Evolutionary conservation across 441 rosid genomes (phyloP).

Genomic region (Aquilaria agallochum): DNA sequence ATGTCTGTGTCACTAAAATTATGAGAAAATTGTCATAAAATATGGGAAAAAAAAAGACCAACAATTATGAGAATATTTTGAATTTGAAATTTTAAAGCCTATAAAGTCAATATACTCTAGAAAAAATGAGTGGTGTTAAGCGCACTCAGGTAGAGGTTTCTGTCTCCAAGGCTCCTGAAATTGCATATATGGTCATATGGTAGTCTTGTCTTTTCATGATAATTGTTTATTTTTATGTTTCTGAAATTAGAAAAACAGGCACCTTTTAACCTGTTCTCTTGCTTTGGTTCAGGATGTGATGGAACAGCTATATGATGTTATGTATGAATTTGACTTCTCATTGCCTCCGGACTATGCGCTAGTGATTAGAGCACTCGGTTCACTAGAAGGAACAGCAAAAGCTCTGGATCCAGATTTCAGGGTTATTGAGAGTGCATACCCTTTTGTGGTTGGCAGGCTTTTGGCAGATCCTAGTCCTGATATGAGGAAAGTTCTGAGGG

Average conservation of each 20-base stretch:
- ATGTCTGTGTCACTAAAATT: no score
- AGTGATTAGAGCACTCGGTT: constrained; percentile 93
- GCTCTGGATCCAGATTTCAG: constrained; percentile 89
- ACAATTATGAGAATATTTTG: no score
- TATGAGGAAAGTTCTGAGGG: constrained; percentile 91
- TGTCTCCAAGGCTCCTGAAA: no score
- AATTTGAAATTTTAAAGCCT: no score
- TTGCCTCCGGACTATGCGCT: constrained; percentile 98
- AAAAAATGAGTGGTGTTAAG: no score
- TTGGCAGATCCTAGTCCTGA: constrained; percentile 94
- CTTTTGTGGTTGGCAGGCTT: constrained; percentile 90
- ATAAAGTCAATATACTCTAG: no score
- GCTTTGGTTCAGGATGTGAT: constrained; percentile 64
- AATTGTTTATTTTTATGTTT: constrained; percentile 3
- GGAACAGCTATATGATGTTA: constrained; percentile 81
- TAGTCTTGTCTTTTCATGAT: background rate
- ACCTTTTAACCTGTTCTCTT: constrained; percentile 9
- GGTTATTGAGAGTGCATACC: constrained; percentile 91
- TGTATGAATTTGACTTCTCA: constrained; percentile 91
- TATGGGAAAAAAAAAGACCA: no score
- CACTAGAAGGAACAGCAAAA: constrained; percentile 98
- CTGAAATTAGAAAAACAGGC: background rate
- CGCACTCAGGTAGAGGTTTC: no score
- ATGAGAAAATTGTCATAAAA: no score
- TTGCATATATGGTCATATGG: no score